Conservation (phyloP, 805 yeast species). For the Candida wancherniae region DNA sequence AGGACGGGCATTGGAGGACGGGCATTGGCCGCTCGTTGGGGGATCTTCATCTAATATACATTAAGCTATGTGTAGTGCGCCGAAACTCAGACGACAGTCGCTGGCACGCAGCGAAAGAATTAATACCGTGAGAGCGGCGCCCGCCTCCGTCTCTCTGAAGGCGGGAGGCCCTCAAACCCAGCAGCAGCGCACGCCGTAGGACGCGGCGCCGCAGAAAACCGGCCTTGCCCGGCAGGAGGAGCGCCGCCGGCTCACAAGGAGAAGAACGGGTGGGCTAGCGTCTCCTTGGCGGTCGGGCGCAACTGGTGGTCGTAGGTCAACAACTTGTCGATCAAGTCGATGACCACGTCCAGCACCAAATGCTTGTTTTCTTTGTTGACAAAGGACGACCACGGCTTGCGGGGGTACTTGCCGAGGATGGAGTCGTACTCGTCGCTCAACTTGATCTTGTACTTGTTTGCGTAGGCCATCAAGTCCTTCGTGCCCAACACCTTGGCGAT, state of each 20-base stretch:
- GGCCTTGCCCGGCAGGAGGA: no score
- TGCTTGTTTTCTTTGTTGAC: conserved; percentile 65
- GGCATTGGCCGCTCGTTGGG: no score
- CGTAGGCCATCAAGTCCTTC: conserved; percentile 65
- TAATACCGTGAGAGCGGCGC: no score
- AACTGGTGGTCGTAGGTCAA: conserved; percentile 84
- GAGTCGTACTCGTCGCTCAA: conserved; percentile 75
- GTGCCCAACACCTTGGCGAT: conserved; percentile 87
- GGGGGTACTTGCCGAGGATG: conserved; percentile 60
- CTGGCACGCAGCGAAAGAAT: no score
- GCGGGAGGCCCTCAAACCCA: no score
- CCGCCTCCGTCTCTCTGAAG: no score
- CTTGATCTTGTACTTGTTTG: conserved; percentile 64
- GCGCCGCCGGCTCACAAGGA: conserved; percentile 6
- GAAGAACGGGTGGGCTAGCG: conserved; percentile 63
- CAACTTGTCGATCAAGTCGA: conserved; percentile 77
- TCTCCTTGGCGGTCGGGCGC: conserved; percentile 83
- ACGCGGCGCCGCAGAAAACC: no score
- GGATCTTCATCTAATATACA: no score
- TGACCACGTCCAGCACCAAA: conserved; percentile 59
- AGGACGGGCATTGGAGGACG: no score
- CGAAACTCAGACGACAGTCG: no score
- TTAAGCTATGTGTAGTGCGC: no score
- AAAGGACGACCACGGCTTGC: conserved; percentile 84
- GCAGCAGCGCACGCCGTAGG: no score